Evolutionary conservation across 441 rosid genomes (phyloP), one percentile per base, ranked within the genome.

Genomic region (Populus hybrid): DNA sequence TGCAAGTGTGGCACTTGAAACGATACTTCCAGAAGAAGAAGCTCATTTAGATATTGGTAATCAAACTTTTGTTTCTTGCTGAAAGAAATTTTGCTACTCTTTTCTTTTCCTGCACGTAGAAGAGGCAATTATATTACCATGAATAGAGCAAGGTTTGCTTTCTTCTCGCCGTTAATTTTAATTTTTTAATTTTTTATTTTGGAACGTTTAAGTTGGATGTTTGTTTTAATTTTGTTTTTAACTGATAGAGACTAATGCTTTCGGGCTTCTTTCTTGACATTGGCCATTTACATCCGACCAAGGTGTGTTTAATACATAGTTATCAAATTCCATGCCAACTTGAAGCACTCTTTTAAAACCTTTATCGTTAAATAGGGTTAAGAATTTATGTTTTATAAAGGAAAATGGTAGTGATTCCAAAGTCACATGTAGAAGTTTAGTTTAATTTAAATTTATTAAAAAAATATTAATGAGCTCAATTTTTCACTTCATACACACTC

Each of bases 1-100:
- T 89, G 79, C 97, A 95, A 86, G 74, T 91, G 68, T 86, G 87
- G 91, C 84, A 89, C 83, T 84, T 94, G 90, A 94, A 94, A 89
- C 87, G 77, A 53, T 93, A 85, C 88, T 95, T 92, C 78, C 89
- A 85, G 53, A 93, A 87, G 86, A 93, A 91, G 90, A 95, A 92
- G 85, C 96, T 95, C 67, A 87, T 95, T 68, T 95, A 87, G 84
- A 75, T 38, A 9, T 71, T 65, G 75, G 30, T 80, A 77, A 74
- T 64, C 32, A 69, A 8, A 5, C 70, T 77, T 78, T 40, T 14
- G 66, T 67, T 78, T 8, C n/a, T 9, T 35, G 12, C 9, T 19
- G 9, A n/a, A 9, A 12, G 70, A 67, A 67, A 67, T 38, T 36
- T 19, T 38, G 30, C 24, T 19, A 36, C 24, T 18, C 40, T 4